Evolutionary conservation across 306 rosid species (phyloP).

Genomic region (Cicer arietinum): DNA sequence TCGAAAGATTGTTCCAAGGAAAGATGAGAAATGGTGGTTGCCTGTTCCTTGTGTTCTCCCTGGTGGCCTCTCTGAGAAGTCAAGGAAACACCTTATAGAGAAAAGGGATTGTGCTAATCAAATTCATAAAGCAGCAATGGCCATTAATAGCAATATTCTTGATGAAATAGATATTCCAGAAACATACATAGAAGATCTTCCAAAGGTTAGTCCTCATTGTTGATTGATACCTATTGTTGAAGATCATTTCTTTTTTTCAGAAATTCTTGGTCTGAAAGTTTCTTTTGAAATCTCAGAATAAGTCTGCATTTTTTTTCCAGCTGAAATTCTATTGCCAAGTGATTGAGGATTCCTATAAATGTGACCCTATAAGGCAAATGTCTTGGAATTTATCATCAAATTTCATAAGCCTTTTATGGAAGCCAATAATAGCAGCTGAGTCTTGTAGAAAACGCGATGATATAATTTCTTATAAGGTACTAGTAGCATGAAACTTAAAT

Average conservation of each 20-base stretch:
- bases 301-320: constrained; percentile 47
- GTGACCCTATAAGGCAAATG: constrained; percentile 49
- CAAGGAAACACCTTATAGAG: constrained; percentile 72
- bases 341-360: constrained; percentile 50
- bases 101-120: constrained; percentile 88
- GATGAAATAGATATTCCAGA: constrained; percentile 93
- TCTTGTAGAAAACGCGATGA: constrained; percentile 48
- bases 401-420: constrained; percentile 54
- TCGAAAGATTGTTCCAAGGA: constrained; percentile 64
- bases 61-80: constrained; percentile 81
- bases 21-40: constrained; percentile 98
- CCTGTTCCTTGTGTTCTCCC: constrained; percentile 92
- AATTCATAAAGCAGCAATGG: constrained; percentile 97
- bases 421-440: constrained; percentile 52
- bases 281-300: constrained; percentile 42
- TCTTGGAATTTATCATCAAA: constrained; percentile 53
- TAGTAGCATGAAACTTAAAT: constrained; percentile 30
- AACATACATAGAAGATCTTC: constrained; percentile 73
- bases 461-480: constrained; percentile 45
- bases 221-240: constrained; percentile 7
- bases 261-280: constrained; percentile 20
- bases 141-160: constrained; percentile 79
- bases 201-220: constrained; percentile 67
- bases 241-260: constrained; percentile 4
- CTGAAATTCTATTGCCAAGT: constrained; percentile 55